Evolutionary conservation across 2,329 filamentous ascomycete species (phyloP), one percentile per base, ranked within the genome.

Genomic region (Penicillium janthinellum): DNA sequence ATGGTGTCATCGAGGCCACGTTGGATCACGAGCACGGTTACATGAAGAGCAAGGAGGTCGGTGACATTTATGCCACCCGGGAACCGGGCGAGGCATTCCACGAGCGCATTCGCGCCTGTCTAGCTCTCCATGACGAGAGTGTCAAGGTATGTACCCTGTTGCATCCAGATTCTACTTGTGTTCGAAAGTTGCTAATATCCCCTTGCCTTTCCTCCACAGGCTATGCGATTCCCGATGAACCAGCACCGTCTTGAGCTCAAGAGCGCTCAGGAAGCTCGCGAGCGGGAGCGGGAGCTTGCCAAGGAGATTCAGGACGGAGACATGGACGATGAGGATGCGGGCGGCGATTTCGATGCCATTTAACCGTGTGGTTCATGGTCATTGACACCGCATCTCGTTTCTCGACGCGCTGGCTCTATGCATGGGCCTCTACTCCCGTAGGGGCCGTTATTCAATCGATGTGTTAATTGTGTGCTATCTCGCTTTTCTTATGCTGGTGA

Each of bases 141-240:
- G 93, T 99, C 72, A 98, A 96, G 90, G 91, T 93, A 83, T 73
- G 81, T 73, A 7, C 56, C 35, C 31, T 35, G 37, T 8, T 37
- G 8, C 39, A 22, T 6, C 35, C 35, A 22, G 22, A 44, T 50
- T 50, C 31, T 31, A 28, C 38, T 50, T 12, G 56, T 17, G 17
- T 38, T 15, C 12, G 5, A 31, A 14, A 17, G 17, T 37, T 44
- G 12, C 20, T 28, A 57, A 61, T 56, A 70, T 79, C 50, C 62
- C 14, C 52, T 55, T 55, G 17, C 15, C 56, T 50, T 4, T 62
- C 6, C 11, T 58, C 41, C 25, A 12, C 61, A 94, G 91, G 94
- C 95, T 28, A 99, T 99, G 95, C 88, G 95, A 57, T 99, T 98
- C 80, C 95, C 95, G 2, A 98, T 98, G 94, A 97, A 99, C 82